Evolutionary conservation across 1,284 basidiomycete species (phyloP), one percentile per base, ranked within the genome.

Genomic region (Cystobasidium slooffiae): DNA sequence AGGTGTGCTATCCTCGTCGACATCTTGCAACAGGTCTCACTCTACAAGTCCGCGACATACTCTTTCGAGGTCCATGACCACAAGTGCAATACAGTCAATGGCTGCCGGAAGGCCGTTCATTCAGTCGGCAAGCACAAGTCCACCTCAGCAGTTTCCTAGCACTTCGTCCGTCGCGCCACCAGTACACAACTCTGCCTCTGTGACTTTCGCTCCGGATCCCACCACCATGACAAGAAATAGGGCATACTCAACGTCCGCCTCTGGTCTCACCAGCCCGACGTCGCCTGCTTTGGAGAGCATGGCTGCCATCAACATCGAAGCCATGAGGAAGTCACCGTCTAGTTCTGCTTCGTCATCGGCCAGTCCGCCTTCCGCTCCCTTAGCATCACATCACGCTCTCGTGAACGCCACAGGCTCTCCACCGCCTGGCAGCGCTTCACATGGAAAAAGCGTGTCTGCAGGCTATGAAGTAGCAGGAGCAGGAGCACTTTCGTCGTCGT

Each of bases 101-200:
- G 61, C 37, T 16, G 24, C 46, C 20, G 61, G 20, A 20, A 6
- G 31, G 8, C 22, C 24, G 9, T 20, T 37, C n/a, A 44, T n/a
- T 9, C n/a, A 37, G 31, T 31, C 31, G n/a, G 44, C 44, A 31
- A 49, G 44, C 24, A 46, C 43, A 43, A 66, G 64, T 44, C 64
- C 64, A 41, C 62, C 62, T 37, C 64, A 46, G 16, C 37, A 43
- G 8, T 53, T 66, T 24, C 51, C 44, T 37, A 10, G 9, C 51
- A 66, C 64, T 3, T 52, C 64, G 9, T 53, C 47, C 10, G 64
- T 66, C 24, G 64, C 64, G 43, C 64, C 64, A 4, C 64, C 64
- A 16, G 64, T 66, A 7, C 64, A 66, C 31, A 66, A 66, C 37
- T 66, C 64, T 52, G 64, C 64, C 24, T 52, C 49, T 52, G 64